Base-by-base conservation (phyloP, 768 basidiomycete genomes). In the Suillus bovinus region DNA sequence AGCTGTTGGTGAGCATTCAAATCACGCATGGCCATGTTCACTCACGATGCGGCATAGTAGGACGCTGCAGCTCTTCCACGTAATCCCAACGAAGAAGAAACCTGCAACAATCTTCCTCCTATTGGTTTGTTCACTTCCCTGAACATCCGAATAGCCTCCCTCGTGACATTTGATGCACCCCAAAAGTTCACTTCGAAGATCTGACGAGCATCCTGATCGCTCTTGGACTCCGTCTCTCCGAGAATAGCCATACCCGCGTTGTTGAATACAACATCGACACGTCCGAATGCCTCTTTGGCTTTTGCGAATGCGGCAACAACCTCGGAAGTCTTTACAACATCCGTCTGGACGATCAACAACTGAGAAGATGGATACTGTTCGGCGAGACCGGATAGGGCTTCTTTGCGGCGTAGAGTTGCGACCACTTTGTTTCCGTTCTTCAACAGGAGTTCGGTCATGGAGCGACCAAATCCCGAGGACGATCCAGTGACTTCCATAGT, bases 171-270 rank as follows among this genome's bases (percentile, higher is more conserved):
- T 0, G 63, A 61, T 39, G 74, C 69, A 7, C 75, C 74, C 70
- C 73, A 77, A 34, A 73, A 77, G 58, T 77, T 71, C 41, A 77
- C 72, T 22, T 81, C 80, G 42, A 83, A 80, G 64, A 76, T 24
- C 4, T 60, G 54, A 24, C 76, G 71, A 16, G 76, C 79, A 1
- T 70, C 68, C 9, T 67, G 66, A 2, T 76, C 73, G 0, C 70
- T 65, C 31, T 71, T 65, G 5, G 68, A 72, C 65, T 82, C 82
- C 31, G 77, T 54, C 58, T 81, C 79, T 33, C 63, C 68, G 20
- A 46, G 50, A 24, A 65, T 44, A 57, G 57, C 71, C 64, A 22
- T 63, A 27, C 76, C 79, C 0, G 79, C 77, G 34, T 78, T 80
- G 56, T 74, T 78, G 64, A 77, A 72, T 14, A 80, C 79, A 31